Percentiles rank a stretch among this genome's conserved stretches.
phyloP scores from a whole-genome alignment of 768 basidiomycete genomes.

The Lentinula raphanica region DNA sequence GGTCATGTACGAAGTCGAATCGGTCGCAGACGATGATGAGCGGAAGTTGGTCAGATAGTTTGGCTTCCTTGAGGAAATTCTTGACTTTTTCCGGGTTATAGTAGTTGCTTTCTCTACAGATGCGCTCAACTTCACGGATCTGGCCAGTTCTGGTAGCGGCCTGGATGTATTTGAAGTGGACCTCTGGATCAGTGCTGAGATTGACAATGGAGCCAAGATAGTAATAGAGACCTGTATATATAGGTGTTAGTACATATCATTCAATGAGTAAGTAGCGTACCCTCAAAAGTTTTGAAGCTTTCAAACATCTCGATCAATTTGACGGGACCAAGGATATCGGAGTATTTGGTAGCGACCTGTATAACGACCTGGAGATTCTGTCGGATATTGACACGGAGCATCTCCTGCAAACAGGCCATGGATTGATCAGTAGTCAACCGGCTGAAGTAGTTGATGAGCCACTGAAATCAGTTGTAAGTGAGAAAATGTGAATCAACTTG shows the following conservation, averaged over 20 bases:
- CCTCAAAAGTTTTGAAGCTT: constrained; percentile 95
- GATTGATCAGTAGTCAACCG: constrained; percentile 96
- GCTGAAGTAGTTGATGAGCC: constrained; percentile 97
- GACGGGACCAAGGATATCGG: constrained; percentile 93
- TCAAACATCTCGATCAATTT: constrained; percentile 99
- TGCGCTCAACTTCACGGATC: constrained; percentile 97
- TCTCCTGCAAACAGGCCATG: constrained; percentile 93
- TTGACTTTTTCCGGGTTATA: constrained; percentile 99
- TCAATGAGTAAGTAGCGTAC: constrained; percentile 29
- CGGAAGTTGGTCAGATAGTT: constrained; percentile 91
- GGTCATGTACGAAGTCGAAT: constrained; percentile 98
- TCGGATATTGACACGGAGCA: constrained; percentile 94
- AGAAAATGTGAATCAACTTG: background rate
- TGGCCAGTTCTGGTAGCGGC: constrained; percentile 97
- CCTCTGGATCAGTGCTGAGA: constrained; percentile 91
- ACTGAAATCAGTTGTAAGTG: constrained; percentile 39
- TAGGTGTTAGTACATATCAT: background rate
- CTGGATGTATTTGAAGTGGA: constrained; percentile 99
- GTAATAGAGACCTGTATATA: constrained; percentile 78
- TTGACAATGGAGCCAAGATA: constrained; percentile 98
- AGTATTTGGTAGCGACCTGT: constrained; percentile 98
- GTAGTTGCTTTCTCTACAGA: constrained; percentile 93
- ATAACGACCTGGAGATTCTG: constrained; percentile 96
- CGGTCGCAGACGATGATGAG: constrained; percentile 99
- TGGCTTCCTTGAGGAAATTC: constrained; percentile 99